Evolutionary conservation across 495 filamentous ascomycete species (phyloP), one percentile per base, ranked within the genome.

Genomic region (Penicillium lividum): DNA sequence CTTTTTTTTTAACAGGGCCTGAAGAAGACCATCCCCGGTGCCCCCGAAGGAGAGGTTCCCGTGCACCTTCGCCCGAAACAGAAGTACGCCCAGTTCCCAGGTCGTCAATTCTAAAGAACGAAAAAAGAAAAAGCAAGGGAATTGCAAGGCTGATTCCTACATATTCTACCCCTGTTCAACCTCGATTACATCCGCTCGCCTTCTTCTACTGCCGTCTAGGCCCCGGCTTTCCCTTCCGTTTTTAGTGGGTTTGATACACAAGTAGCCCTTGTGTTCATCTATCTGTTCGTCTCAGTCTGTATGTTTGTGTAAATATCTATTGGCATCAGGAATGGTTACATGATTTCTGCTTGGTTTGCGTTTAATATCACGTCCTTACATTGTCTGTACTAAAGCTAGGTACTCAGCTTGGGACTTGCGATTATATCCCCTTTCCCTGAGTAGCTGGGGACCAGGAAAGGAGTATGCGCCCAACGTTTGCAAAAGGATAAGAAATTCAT

Each of bases 21-120:
- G 61, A 89, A 93, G 76, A 97, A 97, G 79, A 84, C 81, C 59
- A 90, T 98, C 68, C 94, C 94, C 53, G 92, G 88, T 43, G 77
- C 90, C 52, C 92, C 92, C 55, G 83, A 86, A 67, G 81, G 85
- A 71, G 81, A 88, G 65, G 84, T 79, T 22, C 94, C 91, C 27
- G 89, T 97, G 58, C 94, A 98, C 72, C 80, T 93, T 63, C 83
- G 91, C 55, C 82, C 83, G 60, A 83, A 81, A 75, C 89, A 93
- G 77, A 87, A 89, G 67, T 95, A 87, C 72, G 82, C 90, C 46
- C 63, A 71, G 54, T 76, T 68, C 65, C 69, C 74, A n/a, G 75
- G 77, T 36, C 66, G 65, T 47, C 77, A 80, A 67, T 80, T 66
- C 54, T 77, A 74, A 40, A 15, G n/a, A 67, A 57, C 18, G 29